Evolutionary conservation across 495 filamentous ascomycete species (phyloP), one percentile per base, ranked within the genome.

Genomic region (Trichoderma parareesei): DNA sequence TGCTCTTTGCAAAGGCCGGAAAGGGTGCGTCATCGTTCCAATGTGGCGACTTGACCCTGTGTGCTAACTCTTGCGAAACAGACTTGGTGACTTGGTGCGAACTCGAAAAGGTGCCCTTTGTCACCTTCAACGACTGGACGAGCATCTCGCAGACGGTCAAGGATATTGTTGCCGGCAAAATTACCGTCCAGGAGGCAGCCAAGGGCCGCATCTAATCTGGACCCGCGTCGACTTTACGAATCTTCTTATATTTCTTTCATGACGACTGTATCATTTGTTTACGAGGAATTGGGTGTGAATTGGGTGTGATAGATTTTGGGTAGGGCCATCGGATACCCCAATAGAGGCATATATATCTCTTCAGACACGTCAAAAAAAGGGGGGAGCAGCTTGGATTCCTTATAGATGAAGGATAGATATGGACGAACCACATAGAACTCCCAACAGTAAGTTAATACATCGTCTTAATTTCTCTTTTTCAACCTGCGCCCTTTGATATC

Each of bases 1-100:
- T 97, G 49, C 75, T 97, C 18, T 97, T 96, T 72, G 92, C 92
- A 61, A 98, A 97, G 81, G 84, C 88, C 43, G 93, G 90, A 9
- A 84, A 90, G 73, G 92, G 91, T 94, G 84, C 62, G 81, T 75
- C 11, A 35, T 48, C 67, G 33, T 62, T 27, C 69, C 27, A 67
- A 61, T 16, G 33, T 44, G 37, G 16, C 42, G 35, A 62, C 10
- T 33, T 41, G 4, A 13, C 18, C 3, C 14, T 43, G 18, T 20
- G 14, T 41, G 41, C 35, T 27, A 27, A 27, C 27, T 27, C 27
- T 27, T 27, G 27, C 27, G 27, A 27, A 40, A 61, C 11, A 92
- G 91, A 96, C 76, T 81, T 97, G 66, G 84, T 96, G 64, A 86
- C 81, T 1, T 96, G 88, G 74, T 94, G 91, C 72, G 86, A 91